Evolutionary conservation across 2,329 filamentous ascomycete species (phyloP).

Genomic region (Stagonosporopsis chrysanthemi): DNA sequence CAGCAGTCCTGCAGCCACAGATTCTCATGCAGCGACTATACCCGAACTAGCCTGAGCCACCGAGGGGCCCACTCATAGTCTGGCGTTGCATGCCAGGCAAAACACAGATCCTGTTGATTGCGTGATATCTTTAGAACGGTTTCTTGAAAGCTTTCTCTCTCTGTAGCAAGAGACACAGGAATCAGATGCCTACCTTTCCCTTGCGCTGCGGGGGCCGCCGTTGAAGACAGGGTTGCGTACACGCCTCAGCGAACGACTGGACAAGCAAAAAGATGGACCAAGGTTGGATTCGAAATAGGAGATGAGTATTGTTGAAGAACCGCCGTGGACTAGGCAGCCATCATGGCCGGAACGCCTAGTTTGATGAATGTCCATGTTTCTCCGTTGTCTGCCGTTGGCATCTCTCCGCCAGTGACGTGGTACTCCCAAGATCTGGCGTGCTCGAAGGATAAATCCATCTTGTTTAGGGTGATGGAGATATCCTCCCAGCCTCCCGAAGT

Average conservation of each 20-base stretch:
- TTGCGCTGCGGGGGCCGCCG: too few species aligned
- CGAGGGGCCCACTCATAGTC: too few species aligned
- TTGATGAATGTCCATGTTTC: slow-evolving; percentile 30
- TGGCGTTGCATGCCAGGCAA: too few species aligned
- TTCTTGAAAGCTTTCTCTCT: too few species aligned
- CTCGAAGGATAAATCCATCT: slow-evolving; percentile 24
- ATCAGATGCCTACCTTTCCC: too few species aligned
- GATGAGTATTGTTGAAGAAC: neutral
- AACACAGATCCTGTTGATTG: too few species aligned
- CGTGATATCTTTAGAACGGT: too few species aligned
- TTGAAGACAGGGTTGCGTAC: too few species aligned
- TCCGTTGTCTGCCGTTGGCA: slow-evolving; percentile 30
- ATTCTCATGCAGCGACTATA: too few species aligned
- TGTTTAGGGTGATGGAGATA: slow-evolving; percentile 24
- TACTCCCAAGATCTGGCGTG: slow-evolving; percentile 25
- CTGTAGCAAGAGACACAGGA: too few species aligned
- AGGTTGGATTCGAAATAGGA: neutral
- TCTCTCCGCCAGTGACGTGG: slow-evolving; percentile 23
- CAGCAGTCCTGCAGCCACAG: too few species aligned
- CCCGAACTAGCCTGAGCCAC: too few species aligned
- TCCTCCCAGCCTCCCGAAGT: slow-evolving; percentile 26
- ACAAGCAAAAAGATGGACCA: neutral
- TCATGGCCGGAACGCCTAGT: slow-evolving; percentile 8
- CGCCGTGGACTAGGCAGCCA: neutral
- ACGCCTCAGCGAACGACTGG: neutral